Evolutionary conservation across 768 basidiomycete genomes (phyloP), one percentile per base, ranked within the genome.

Genomic region (Leccinum arenicola): DNA sequence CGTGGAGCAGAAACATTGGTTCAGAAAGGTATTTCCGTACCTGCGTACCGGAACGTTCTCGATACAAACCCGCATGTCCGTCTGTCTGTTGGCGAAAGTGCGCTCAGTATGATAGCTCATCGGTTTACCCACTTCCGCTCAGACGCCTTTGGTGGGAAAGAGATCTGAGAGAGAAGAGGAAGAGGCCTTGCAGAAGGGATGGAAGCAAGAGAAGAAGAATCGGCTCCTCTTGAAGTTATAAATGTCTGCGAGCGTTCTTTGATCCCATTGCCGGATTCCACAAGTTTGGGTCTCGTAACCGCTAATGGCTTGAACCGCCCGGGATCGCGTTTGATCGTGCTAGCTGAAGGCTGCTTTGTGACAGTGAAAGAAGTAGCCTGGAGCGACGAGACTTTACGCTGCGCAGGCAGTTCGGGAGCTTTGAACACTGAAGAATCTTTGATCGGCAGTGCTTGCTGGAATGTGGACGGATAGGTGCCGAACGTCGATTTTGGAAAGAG

Each of bases 1-100:
- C 25, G 47, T 54, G 55, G 50, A 50, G 59, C 31, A 58, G 40
- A 33, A 6, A 4, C n/a, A 14, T 65, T 23, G 31, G 59, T 43
- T 52, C 8, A 12, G n/a, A 35, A 56, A 19, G 63, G 19, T 23
- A 14, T 3, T 23, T 23, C 10, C 59, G 27, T 65, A 84, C 87
- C 83, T 72, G 87, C 84, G 70, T 87, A 87, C 52, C 86, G 80
- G 65, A 89, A 79, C 38, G 79, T 76, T 55, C 80, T 80, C 12
- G 85, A 89, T 14, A 85, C 86, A 31, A 78, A 70, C n/a, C 70
- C 66, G 57, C 86, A 84, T 25, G 67, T 66, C 6, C 57, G 60
- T 6, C 87, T 73, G 53, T 85, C 84, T 52, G 67, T 54, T 6
- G 75, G 62, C 5, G 76, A 73, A 3, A 89, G 70, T 6, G 70